Evolutionary conservation across 441 rosid genomes (phyloP).

Genomic region (Populus tomentosa): DNA sequence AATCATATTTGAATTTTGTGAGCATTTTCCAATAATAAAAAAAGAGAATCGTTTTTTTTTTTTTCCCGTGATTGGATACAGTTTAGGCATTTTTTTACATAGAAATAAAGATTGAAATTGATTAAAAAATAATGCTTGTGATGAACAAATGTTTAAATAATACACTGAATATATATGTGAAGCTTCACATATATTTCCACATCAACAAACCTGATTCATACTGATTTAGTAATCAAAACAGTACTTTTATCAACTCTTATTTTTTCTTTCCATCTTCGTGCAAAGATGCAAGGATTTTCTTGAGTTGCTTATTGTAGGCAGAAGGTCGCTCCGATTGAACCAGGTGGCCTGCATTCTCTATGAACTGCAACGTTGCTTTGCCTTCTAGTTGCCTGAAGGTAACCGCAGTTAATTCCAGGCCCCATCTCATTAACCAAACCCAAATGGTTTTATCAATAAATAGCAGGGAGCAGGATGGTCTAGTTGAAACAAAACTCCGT

Average conservation of each 20-base stretch:
- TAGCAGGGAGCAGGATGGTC: neutral
- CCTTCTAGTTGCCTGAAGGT: conserved; percentile 18
- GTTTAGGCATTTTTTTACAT: too few species aligned
- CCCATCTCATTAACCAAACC: neutral
- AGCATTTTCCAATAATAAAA: too few species aligned
- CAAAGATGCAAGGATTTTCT: conserved; percentile 26
- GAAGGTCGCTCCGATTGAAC: conserved; percentile 26
- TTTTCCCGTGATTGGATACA: too few species aligned
- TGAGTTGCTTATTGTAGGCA: conserved; percentile 23
- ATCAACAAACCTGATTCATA: neutral
- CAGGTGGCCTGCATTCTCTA: conserved; percentile 35
- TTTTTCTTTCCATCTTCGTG: neutral
- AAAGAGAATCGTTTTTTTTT: too few species aligned
- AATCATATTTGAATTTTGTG: too few species aligned
- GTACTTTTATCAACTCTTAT: neutral
- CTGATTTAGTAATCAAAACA: neutral
- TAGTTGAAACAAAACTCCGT: neutral
- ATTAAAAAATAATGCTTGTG: too few species aligned
- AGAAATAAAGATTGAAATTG: too few species aligned
- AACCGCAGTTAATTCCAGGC: neutral
- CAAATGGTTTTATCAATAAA: neutral
- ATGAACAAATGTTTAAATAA: too few species aligned
- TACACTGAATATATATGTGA: too few species aligned
- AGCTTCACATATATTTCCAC: neutral
- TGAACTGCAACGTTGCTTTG: conserved; percentile 16